phyloP scores from a whole-genome alignment of 345 rosid genomes.

The Citrus glauca region DNA sequence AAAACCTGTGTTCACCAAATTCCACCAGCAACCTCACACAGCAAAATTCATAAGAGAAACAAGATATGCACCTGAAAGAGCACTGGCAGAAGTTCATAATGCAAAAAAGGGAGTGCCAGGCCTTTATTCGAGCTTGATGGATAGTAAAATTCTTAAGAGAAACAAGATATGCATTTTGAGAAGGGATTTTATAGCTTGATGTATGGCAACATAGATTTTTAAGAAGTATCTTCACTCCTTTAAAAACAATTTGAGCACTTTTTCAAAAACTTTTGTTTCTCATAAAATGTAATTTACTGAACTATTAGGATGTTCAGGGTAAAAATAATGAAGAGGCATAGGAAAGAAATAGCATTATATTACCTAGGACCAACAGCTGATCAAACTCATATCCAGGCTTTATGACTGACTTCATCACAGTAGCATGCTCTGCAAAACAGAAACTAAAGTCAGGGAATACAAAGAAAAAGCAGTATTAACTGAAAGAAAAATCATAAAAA shows the following conservation, averaged over 20 bases:
- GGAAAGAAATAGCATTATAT: background rate
- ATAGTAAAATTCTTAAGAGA: background rate
- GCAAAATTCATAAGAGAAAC: background rate
- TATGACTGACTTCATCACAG: constrained; percentile 54
- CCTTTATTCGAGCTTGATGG: background rate
- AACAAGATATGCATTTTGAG: background rate
- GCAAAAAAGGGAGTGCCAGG: background rate
- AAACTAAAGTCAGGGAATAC: constrained; percentile 27
- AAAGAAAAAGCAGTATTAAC: constrained; percentile 2
- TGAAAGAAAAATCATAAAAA: constrained; percentile 5
- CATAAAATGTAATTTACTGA: background rate
- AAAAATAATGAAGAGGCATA: background rate
- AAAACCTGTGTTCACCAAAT: background rate
- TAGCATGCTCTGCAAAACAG: constrained; percentile 59
- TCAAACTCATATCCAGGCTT: constrained; percentile 86
- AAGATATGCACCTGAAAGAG: background rate
- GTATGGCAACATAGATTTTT: background rate
- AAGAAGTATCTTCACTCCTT: background rate
- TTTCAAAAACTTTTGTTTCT: background rate
- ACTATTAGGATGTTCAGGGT: background rate
- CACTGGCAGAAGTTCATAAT: background rate
- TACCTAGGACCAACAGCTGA: constrained; percentile 84
- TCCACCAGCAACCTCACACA: background rate
- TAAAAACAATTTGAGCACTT: background rate
- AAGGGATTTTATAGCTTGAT: background rate